These are phyloP conservation scores for Acacia crassicarpa DNA, from an alignment of 306 rosid species.

Conservation along the genomic window DNA sequence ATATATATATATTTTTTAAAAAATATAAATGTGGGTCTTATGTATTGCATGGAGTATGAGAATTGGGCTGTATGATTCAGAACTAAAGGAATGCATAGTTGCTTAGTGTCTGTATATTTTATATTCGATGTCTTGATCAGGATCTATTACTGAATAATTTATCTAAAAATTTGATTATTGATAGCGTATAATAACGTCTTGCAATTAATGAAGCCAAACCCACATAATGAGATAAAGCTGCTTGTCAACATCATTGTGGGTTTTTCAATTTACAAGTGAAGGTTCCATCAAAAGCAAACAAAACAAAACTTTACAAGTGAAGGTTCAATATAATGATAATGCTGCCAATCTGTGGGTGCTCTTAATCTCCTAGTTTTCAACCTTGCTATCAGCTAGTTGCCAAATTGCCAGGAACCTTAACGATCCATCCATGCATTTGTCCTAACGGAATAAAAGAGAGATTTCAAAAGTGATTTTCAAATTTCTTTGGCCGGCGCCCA, in stretches of 20 bases:
- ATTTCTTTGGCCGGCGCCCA: neutral
- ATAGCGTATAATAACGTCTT: too few relatives aligned
- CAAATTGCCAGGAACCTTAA: neutral
- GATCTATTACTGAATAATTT: too few relatives aligned
- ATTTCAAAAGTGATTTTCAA: neutral
- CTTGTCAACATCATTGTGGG: neutral
- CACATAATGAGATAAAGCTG: too few relatives aligned
- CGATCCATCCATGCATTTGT: neutral
- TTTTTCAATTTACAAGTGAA: neutral
- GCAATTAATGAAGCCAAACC: too few relatives aligned
- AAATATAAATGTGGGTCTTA: neutral
- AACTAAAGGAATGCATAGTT: neutral
- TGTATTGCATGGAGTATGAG: neutral
- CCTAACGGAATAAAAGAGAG: neutral
- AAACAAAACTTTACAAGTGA: neutral
- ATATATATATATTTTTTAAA: neutral
- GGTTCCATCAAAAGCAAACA: neutral
- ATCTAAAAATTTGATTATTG: too few relatives aligned
- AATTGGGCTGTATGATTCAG: neutral
- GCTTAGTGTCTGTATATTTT: neutral
- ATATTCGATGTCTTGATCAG: neutral
- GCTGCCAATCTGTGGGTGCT: neutral
- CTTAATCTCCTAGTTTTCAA: neutral
- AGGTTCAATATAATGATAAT: neutral
- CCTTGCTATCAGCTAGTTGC: neutral